Conservation (phyloP, 495 filamentous ascomycete species). For the Aspergillus funiculosus region DNA sequence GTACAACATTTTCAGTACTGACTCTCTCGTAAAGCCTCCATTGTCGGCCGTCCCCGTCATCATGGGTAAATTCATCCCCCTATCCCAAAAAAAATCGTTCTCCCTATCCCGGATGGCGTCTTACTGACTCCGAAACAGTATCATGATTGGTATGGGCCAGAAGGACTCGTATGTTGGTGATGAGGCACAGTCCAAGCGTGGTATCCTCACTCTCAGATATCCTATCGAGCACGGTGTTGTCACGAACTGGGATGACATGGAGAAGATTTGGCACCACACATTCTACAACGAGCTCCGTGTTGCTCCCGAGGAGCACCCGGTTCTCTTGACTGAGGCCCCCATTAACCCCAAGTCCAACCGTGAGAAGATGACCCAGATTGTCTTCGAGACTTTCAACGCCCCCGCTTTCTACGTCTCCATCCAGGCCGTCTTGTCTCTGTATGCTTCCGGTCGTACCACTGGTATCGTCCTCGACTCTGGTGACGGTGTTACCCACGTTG, state of each 20-base stretch:
- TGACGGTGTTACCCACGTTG: constrained; percentile 99
- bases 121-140: constrained; percentile 52
- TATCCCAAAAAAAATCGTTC: neutral
- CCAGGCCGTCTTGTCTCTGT: constrained; percentile 97
- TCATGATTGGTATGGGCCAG: constrained; percentile 99
- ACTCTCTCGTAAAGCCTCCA: constrained; percentile 64
- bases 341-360: constrained; percentile 99
- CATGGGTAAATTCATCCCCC: constrained; percentile 77
- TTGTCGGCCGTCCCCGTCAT: constrained; percentile 98
- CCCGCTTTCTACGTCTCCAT: constrained; percentile 99
- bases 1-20: constrained; percentile 14
- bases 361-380: constrained; percentile 99
- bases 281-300: constrained; percentile 99
- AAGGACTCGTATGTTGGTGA: constrained; percentile 99
- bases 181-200: constrained; percentile 99
- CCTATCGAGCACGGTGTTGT: constrained; percentile 99
- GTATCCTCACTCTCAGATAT: constrained; percentile 98
- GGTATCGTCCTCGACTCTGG: constrained; percentile 99
- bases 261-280: constrained; percentile 99
- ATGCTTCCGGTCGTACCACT: constrained; percentile 99
- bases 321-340: constrained; percentile 96
- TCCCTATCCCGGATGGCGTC: neutral
- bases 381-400: constrained; percentile 99
- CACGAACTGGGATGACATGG: constrained; percentile 99
- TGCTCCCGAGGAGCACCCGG: constrained; percentile 98